Evolutionary conservation across 345 rosid species (phyloP).

Genomic region (Eucalyptus marginata): DNA sequence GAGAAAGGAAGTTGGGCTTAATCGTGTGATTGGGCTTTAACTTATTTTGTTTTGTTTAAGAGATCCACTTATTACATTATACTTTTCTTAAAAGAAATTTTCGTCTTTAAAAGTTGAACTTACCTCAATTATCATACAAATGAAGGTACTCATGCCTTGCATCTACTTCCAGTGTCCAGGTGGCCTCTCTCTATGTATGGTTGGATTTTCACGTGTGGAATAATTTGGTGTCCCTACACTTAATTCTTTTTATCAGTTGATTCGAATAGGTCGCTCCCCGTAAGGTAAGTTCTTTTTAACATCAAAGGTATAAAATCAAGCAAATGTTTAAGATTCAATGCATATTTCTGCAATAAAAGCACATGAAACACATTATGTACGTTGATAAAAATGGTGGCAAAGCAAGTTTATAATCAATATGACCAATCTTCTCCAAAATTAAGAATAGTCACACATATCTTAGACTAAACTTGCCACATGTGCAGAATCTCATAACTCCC

Average conservation of each 20-base stretch:
- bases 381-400: no score
- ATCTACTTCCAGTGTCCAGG: background rate
- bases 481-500: no score
- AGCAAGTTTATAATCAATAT: no score
- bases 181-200: background rate
- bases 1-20: background rate
- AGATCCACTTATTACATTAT: background rate
- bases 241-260: background rate
- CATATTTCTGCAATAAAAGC: no score
- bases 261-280: no score
- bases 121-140: background rate
- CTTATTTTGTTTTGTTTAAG: background rate
- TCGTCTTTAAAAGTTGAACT: background rate
- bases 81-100: no score
- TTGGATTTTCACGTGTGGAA: background rate
- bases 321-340: no score
- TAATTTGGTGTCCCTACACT: background rate
- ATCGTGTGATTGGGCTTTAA: background rate
- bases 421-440: no score
- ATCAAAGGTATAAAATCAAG: background rate
- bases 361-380: no score
- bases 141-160: background rate
- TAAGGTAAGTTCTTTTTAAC: background rate
- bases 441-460: no score
- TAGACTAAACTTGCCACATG: no score